phyloP scores from a whole-genome alignment of 75 land plant species.

The Pinus taeda region DNA sequence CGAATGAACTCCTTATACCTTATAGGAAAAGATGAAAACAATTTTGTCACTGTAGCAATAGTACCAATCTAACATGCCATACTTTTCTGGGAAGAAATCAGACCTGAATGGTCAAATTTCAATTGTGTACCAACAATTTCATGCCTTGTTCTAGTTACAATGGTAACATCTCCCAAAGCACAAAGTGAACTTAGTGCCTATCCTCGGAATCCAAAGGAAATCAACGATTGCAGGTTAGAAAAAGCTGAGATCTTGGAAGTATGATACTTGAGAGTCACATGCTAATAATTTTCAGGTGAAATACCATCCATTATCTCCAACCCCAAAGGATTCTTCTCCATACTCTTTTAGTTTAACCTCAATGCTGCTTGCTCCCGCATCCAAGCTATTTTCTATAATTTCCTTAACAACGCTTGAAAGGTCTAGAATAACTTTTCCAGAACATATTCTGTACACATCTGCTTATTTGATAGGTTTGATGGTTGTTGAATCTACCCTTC shows the following conservation, averaged over 20 bases:
- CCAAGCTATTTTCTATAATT: too few species aligned
- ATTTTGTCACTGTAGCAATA: constrained; percentile 71
- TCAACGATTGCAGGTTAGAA: constrained; percentile 73
- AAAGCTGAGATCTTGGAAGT: constrained; percentile 88
- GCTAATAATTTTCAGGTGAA: too few species aligned
- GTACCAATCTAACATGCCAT: constrained; percentile 90
- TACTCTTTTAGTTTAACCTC: too few species aligned
- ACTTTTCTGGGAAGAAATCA: constrained; percentile 51
- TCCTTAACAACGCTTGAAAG: too few species aligned
- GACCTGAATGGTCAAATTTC: constrained; percentile 75
- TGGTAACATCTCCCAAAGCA: constrained; percentile 65
- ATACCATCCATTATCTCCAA: too few species aligned
- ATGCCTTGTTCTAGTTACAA: constrained; percentile 77
- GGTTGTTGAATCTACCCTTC: too few species aligned
- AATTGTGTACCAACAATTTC: constrained; percentile 71
- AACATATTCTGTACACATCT: too few species aligned
- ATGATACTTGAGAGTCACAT: constrained; percentile 86
- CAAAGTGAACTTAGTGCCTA: constrained; percentile 94
- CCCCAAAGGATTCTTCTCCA: too few species aligned
- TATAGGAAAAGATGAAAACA: constrained; percentile 83
- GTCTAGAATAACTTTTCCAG: too few species aligned
- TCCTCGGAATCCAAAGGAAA: constrained; percentile 90
- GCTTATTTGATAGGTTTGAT: too few species aligned
- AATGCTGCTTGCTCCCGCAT: too few species aligned
- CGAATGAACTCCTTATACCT: constrained; percentile 86